Conservation (phyloP, 2,329 filamentous ascomycete genomes). For the Pezicula carpinea region DNA sequence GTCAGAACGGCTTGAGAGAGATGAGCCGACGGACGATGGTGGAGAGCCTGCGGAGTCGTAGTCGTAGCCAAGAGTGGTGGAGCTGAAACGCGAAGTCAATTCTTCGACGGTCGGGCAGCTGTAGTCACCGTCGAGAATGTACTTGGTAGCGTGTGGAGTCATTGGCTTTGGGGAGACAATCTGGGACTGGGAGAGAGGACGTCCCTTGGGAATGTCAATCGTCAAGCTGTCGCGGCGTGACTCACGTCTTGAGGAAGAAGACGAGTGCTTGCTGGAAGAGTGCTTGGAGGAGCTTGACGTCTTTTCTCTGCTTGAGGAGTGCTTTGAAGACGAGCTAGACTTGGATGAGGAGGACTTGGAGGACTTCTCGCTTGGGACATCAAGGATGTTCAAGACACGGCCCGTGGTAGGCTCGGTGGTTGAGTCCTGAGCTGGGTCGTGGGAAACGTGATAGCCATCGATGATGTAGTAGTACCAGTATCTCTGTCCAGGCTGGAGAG, state of each 20-base stretch:
- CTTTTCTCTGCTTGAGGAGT: slow-evolving; percentile 38
- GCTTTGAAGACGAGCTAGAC: slow-evolving; percentile 35
- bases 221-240: slow-evolving; percentile 41
- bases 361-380: slow-evolving; percentile 63
- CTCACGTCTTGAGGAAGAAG: slow-evolving; percentile 36
- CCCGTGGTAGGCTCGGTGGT: slow-evolving; percentile 94
- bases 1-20: slow-evolving; percentile 67
- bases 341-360: slow-evolving; percentile 39
- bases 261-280: slow-evolving; percentile 35
- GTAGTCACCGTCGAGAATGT: slow-evolving; percentile 82
- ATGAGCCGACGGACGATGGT: slow-evolving; percentile 66
- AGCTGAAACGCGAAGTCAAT: slow-evolving; percentile 70
- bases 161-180: slow-evolving; percentile 89
- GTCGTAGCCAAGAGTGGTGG: slow-evolving; percentile 50
- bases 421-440: slow-evolving; percentile 86
- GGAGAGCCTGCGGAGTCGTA: slow-evolving; percentile 55
- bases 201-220: slow-evolving; percentile 77
- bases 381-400: slow-evolving; percentile 95
- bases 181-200: slow-evolving; percentile 80
- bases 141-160: slow-evolving; percentile 79
- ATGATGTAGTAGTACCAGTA: slow-evolving; percentile 99
- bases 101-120: slow-evolving; percentile 70
- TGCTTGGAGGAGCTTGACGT: slow-evolving; percentile 32
- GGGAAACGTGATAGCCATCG: slow-evolving; percentile 95
- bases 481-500: slow-evolving; percentile 80